Conservation (phyloP, 75 land plant genomes). For the Picea glauca region DNA sequence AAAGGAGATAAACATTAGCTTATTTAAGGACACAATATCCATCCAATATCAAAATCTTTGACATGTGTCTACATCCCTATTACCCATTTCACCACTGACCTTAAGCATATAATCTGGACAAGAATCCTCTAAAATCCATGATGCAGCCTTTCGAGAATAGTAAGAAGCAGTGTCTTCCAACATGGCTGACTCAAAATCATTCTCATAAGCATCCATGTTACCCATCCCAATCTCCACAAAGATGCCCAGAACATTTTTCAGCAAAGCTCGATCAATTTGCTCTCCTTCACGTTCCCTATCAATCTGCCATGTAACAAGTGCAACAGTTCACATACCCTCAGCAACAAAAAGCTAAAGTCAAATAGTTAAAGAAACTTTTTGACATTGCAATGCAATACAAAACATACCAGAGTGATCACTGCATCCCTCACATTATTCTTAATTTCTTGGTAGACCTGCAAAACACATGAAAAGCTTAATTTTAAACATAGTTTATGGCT, state of each 20-base stretch:
- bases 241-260: conserved; percentile 93
- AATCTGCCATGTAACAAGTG: conserved; percentile 40
- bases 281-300: conserved; percentile 96
- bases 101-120: conserved; percentile 98
- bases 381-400: neutral
- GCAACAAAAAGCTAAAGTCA: neutral
- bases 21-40: neutral
- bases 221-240: conserved; percentile 99
- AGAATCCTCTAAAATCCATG: conserved; percentile 94
- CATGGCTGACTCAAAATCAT: conserved; percentile 85
- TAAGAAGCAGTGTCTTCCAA: conserved; percentile 83
- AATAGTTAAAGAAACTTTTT: neutral
- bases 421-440: conserved; percentile 90
- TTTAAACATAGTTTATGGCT: neutral
- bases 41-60: neutral
- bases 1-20: neutral
- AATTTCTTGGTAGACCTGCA: conserved; percentile 82
- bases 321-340: no score
- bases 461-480: neutral
- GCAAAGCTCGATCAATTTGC: conserved; percentile 85
- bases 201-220: conserved; percentile 82
- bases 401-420: conserved; percentile 80
- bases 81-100: conserved; percentile 22
- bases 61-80: neutral
- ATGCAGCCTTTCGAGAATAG: conserved; percentile 83